These are phyloP conservation scores for Grifola frondosa DNA, from an alignment of 1,284 basidiomycete genomes.

Conservation along the genomic window DNA sequence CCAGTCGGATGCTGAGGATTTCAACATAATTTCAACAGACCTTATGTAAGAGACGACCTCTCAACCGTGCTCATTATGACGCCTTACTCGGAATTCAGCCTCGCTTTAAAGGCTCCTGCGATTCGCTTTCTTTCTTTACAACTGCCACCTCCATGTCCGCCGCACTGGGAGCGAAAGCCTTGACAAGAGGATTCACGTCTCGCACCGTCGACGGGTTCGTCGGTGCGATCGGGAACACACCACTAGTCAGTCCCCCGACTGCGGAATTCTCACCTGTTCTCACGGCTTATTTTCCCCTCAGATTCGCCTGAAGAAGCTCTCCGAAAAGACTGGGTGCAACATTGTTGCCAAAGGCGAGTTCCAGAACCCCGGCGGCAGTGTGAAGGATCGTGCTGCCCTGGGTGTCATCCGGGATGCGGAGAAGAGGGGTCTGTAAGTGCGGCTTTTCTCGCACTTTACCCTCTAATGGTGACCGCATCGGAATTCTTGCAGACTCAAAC, in stretches of 20 bases:
- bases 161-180: constrained; percentile 19
- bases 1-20: background rate
- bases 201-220: constrained; percentile 78
- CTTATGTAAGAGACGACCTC: constrained; percentile 3
- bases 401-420: constrained; percentile 91
- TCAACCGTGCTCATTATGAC: constrained; percentile 34
- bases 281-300: constrained; percentile 32
- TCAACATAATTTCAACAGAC: constrained; percentile 10
- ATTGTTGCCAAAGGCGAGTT: constrained; percentile 97
- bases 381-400: constrained; percentile 96
- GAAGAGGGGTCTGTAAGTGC: constrained; percentile 69
- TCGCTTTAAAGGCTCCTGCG: too few species aligned
- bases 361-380: constrained; percentile 98
- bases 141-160: constrained; percentile 23
- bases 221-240: constrained; percentile 92
- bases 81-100: constrained; percentile 20
- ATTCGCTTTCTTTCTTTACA: constrained; percentile 1
- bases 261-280: background rate
- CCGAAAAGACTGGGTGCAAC: constrained; percentile 86
- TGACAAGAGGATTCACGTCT: constrained; percentile 49
- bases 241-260: constrained; percentile 62
- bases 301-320: constrained; percentile 84
- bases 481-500: constrained; percentile 60
- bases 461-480: background rate
- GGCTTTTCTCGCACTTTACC: constrained; percentile 1